phyloP scores from a whole-genome alignment of 768 basidiomycete genomes.

The Naganishia friedmannii region DNA sequence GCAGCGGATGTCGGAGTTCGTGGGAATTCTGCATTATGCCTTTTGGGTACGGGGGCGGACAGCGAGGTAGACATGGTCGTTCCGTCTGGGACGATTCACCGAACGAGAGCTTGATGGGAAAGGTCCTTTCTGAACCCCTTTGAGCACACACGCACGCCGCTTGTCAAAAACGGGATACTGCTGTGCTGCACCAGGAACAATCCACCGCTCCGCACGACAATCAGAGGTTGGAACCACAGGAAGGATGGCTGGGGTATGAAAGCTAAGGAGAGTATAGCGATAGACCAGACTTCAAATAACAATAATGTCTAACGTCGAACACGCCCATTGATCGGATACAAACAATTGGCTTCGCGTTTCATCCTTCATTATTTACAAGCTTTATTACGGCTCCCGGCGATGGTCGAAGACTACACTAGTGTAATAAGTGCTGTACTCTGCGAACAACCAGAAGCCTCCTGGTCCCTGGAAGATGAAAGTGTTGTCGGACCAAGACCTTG shows the following conservation, averaged over 20 bases:
- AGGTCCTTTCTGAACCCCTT: conserved; percentile 5
- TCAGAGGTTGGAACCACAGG: neutral
- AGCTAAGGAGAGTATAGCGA: too few species aligned
- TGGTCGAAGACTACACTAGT: too few species aligned
- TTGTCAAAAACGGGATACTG: neutral
- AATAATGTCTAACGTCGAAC: neutral
- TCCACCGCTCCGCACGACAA: neutral
- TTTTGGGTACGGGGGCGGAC: conserved; percentile 4
- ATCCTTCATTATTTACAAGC: neutral
- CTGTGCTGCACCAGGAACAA: neutral
- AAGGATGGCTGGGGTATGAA: too few species aligned
- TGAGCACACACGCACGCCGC: neutral
- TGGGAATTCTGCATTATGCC: neutral
- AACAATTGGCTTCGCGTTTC: neutral
- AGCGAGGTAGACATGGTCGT: conserved; percentile 19
- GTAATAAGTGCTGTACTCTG: too few species aligned
- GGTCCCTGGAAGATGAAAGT: too few species aligned
- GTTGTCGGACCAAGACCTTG: too few species aligned
- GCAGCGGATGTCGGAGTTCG: neutral
- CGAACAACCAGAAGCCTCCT: too few species aligned
- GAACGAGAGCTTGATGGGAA: neutral
- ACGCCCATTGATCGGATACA: neutral
- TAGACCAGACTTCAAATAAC: too few species aligned
- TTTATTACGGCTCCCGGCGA: too few species aligned
- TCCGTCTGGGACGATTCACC: neutral